These are phyloP conservation scores for Cryptomeria japonica DNA, from an alignment of 75 land plant genomes.

Conservation along the genomic window DNA sequence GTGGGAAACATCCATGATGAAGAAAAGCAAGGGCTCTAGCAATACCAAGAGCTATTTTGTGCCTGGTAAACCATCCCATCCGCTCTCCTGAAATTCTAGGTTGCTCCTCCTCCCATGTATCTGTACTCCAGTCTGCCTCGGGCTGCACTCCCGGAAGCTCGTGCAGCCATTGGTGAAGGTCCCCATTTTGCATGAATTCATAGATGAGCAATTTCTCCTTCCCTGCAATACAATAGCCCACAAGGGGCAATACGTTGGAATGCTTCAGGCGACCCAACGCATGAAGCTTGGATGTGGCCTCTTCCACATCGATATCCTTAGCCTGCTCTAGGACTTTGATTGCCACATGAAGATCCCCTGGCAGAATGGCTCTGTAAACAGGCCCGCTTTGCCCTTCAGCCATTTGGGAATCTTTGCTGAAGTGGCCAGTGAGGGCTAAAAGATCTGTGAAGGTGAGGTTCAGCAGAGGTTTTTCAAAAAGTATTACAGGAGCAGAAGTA, in stretches of 20 bases:
- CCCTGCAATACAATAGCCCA: slow-evolving; percentile 80
- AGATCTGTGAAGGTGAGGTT: slow-evolving; percentile 73
- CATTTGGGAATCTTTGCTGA: slow-evolving; percentile 64
- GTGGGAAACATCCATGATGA: slow-evolving; percentile 78
- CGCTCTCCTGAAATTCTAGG: slow-evolving; percentile 11
- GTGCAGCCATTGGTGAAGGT: slow-evolving; percentile 68
- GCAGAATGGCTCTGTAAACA: slow-evolving; percentile 64
- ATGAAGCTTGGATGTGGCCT: slow-evolving; percentile 42
- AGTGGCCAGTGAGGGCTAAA: slow-evolving; percentile 58
- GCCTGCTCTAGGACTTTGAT: slow-evolving; percentile 61
- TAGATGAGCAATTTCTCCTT: slow-evolving; percentile 58
- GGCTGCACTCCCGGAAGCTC: slow-evolving; percentile 58
- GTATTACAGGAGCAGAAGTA: slow-evolving; percentile 54
- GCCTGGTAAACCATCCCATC: slow-evolving; percentile 67
- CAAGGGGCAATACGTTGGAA: slow-evolving; percentile 58
- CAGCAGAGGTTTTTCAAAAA: slow-evolving; percentile 79
- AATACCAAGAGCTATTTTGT: slow-evolving; percentile 75
- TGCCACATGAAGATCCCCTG: slow-evolving; percentile 74
- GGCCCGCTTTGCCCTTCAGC: slow-evolving; percentile 78
- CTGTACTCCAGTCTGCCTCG: slow-evolving; percentile 62
- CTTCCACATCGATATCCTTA: slow-evolving; percentile 23
- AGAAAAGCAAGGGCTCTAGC: slow-evolving; percentile 92
- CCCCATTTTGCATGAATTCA: slow-evolving; percentile 72
- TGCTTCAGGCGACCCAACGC: slow-evolving; percentile 51
- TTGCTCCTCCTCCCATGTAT: slow-evolving; percentile 48